Evolutionary conservation across 176 grass and related monocot species (phyloP).

Genomic region (Aegilops umbellulata): DNA sequence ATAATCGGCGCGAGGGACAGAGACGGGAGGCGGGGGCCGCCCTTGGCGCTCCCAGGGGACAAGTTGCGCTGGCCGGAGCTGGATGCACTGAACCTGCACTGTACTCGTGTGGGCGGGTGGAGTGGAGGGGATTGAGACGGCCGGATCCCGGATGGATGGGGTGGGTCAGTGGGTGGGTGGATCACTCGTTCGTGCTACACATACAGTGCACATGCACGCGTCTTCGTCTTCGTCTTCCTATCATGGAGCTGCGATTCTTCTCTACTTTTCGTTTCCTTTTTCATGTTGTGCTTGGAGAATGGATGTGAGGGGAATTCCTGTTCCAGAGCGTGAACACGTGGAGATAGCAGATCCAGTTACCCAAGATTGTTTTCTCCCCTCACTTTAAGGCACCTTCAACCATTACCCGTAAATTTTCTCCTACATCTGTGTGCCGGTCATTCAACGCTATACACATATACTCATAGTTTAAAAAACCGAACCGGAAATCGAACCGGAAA

Average conservation of each 20-base stretch:
- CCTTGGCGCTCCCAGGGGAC: constrained; percentile 27
- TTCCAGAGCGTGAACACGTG: neutral
- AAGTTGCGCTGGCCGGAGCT: constrained; percentile 13
- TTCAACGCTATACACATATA: no score
- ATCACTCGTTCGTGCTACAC: neutral
- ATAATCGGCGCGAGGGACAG: constrained; percentile 1
- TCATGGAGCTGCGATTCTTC: neutral
- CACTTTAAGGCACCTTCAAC: no score
- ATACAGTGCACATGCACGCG: constrained; percentile 3
- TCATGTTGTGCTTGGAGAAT: neutral
- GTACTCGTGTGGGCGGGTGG: neutral
- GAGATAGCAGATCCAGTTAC: neutral
- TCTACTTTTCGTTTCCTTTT: neutral
- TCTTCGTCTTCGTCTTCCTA: neutral
- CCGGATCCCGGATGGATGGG: no score
- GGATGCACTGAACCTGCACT: constrained; percentile 33
- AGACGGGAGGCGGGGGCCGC: neutral
- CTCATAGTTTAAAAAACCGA: no score
- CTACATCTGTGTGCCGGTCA: no score
- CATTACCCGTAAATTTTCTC: no score
- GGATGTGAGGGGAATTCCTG: neutral
- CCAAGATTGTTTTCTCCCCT: no score
- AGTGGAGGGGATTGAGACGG: neutral
- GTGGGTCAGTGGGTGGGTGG: neutral
- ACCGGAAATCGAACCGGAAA: no score